Conservation (phyloP, 805 yeast genomes). For the Yarrowia deformans region DNA sequence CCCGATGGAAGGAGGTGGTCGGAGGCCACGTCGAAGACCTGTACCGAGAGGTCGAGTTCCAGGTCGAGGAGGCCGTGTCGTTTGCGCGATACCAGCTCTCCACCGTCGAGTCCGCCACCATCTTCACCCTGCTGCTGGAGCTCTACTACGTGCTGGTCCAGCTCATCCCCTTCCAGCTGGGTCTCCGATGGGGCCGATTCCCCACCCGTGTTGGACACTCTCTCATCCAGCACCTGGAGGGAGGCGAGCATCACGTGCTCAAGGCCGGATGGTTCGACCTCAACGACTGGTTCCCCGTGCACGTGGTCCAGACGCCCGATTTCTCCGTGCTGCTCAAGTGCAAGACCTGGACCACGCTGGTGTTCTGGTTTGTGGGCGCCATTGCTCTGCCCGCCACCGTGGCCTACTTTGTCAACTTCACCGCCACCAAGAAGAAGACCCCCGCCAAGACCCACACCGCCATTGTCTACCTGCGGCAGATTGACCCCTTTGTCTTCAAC, state of each 20-base stretch:
- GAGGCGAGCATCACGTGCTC: slow-evolving; percentile 21
- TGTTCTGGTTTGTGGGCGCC: slow-evolving; percentile 45
- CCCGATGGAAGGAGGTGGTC: slow-evolving; percentile 45
- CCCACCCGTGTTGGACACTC: slow-evolving; percentile 39
- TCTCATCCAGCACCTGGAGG: slow-evolving; percentile 33
- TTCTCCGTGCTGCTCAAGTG: slow-evolving; percentile 34
- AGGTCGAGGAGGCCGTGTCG: slow-evolving; percentile 40
- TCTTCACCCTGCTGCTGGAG: slow-evolving; percentile 18
- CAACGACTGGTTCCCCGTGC: slow-evolving; percentile 38
- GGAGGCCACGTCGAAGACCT: slow-evolving; percentile 45
- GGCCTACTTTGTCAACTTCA: slow-evolving; percentile 50
- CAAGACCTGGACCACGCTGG: slow-evolving; percentile 46
- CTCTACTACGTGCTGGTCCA: slow-evolving; percentile 20
- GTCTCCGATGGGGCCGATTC: slow-evolving; percentile 39
- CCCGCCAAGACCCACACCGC: slow-evolving; percentile 41
- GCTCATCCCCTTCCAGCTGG: slow-evolving; percentile 38
- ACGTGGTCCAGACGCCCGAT: slow-evolving; percentile 42
- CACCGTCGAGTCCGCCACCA: slow-evolving; percentile 24
- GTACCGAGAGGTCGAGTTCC: slow-evolving; percentile 35
- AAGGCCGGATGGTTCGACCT: slow-evolving; percentile 39
- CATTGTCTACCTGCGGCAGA: slow-evolving; percentile 45
- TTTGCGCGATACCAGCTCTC: slow-evolving; percentile 35
- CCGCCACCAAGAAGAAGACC: slow-evolving; percentile 41
- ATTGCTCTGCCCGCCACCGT: slow-evolving; percentile 47
- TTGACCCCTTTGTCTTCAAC: slow-evolving; percentile 64